A percentile compares a stretch with the other conserved stretches of the same genome.
Conservation (phyloP, 2,329 filamentous ascomycete genomes). For the Beauveria scarabaeidicola region DNA sequence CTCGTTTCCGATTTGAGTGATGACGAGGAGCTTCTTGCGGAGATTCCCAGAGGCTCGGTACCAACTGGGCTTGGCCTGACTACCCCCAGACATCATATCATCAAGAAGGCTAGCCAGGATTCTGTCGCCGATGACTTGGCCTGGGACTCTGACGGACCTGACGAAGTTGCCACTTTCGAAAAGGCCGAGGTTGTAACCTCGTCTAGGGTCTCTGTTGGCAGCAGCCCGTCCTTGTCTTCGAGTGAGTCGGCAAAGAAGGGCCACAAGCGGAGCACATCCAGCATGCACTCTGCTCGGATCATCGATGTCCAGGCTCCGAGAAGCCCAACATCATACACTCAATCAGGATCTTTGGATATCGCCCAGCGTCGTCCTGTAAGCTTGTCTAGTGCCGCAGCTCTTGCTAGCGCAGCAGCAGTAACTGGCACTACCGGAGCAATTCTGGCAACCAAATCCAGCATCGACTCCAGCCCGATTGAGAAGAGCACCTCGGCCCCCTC, state of each 20-base stretch:
- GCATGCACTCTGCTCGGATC: conserved; percentile 48
- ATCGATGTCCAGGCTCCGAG: conserved; percentile 47
- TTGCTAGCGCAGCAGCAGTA: conserved; percentile 17
- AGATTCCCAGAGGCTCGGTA: background rate
- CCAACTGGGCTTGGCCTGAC: conserved; percentile 6
- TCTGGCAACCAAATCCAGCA: conserved; percentile 17
- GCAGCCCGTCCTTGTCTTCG: conserved; percentile 39
- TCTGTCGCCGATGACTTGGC: background rate
- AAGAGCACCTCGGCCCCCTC: conserved; percentile 5
- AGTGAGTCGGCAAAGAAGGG: conserved; percentile 37
- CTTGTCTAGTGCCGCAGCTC: conserved; percentile 31
- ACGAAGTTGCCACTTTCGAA: conserved; percentile 40
- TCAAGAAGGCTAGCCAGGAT: background rate
- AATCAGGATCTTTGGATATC: conserved; percentile 37
- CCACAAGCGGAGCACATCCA: conserved; percentile 33
- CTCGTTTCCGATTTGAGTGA: conserved; percentile 3
- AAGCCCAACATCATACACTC: conserved; percentile 39
- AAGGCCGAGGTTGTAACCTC: conserved; percentile 50
- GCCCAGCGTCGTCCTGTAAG: conserved; percentile 35
- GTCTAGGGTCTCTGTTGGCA: conserved; percentile 45
- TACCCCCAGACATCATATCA: background rate
- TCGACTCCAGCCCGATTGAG: conserved; percentile 33
- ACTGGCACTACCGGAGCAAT: conserved; percentile 9
- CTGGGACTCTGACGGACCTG: conserved; percentile 30
- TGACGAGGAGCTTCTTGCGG: background rate